phyloP scores from a whole-genome alignment of 805 yeast genomes.

The Zygosaccharomyces bailii region DNA sequence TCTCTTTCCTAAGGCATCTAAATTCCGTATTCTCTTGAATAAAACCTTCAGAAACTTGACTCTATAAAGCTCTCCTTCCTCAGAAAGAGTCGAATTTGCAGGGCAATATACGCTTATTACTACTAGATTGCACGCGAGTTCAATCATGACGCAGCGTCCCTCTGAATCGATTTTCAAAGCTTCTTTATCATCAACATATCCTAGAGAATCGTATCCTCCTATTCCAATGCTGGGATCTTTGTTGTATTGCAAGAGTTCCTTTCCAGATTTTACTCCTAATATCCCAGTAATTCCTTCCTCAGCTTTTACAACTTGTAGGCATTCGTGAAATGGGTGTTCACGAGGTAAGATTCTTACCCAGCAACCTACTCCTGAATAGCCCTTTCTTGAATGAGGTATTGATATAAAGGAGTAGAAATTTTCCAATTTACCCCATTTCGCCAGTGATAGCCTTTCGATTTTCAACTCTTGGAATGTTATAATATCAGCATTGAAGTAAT shows the following conservation, averaged over 20 bases:
- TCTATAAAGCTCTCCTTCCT: slow-evolving; percentile 60
- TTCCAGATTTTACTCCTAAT: slow-evolving; percentile 27
- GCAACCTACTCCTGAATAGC: slow-evolving; percentile 90
- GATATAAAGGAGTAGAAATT: slow-evolving; percentile 66
- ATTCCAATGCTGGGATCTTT: slow-evolving; percentile 39
- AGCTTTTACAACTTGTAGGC: slow-evolving; percentile 60
- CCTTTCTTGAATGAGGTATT: slow-evolving; percentile 64
- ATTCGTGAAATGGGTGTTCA: slow-evolving; percentile 40
- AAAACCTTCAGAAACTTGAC: slow-evolving; percentile 55
- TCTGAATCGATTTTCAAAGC: slow-evolving; percentile 62
- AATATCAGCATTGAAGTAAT: slow-evolving; percentile 62
- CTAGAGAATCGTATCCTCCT: slow-evolving; percentile 63
- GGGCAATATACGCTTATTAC: slow-evolving; percentile 80
- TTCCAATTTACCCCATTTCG: slow-evolving; percentile 48
- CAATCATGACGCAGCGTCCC: slow-evolving; percentile 78
- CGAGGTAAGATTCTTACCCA: slow-evolving; percentile 56
- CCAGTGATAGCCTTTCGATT: slow-evolving; percentile 45
- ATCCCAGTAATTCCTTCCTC: slow-evolving; percentile 92
- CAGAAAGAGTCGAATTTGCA: slow-evolving; percentile 75
- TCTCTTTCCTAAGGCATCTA: slow-evolving; percentile 55
- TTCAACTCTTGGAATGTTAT: slow-evolving; percentile 88
- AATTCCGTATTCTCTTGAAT: slow-evolving; percentile 56
- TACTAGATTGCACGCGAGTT: slow-evolving; percentile 59
- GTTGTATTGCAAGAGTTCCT: slow-evolving; percentile 21
- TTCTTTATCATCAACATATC: slow-evolving; percentile 36